Conservation (phyloP, 345 rosid species). For the Sonneratia alba region DNA sequence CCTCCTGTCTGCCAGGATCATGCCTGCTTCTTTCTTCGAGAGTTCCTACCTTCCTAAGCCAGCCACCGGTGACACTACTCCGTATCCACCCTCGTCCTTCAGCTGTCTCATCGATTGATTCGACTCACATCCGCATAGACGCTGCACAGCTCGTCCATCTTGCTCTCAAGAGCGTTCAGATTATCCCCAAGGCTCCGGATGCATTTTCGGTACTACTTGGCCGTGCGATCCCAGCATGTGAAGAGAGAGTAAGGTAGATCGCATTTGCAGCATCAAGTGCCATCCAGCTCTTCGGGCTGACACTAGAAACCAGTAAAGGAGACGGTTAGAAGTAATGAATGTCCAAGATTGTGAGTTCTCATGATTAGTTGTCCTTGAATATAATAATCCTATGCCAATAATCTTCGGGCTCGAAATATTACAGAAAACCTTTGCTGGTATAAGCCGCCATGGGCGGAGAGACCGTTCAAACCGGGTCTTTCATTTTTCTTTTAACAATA, state of each 20-base stretch:
- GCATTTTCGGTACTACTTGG: neutral
- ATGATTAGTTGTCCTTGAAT: no score
- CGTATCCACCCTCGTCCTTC: neutral
- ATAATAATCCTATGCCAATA: no score
- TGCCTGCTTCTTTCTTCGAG: neutral
- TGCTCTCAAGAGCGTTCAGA: neutral
- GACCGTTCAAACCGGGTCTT: no score
- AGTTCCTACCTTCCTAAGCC: neutral
- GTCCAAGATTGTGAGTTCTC: no score
- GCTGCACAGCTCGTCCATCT: neutral
- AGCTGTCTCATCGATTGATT: neutral
- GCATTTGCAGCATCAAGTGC: neutral
- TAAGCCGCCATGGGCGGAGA: no score
- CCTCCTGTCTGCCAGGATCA: neutral
- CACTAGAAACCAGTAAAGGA: no score
- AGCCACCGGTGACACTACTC: neutral
- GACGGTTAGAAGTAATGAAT: no score
- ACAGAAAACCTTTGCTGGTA: no score
- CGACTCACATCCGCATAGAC: neutral
- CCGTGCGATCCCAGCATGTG: conserved; percentile 5
- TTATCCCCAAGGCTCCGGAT: neutral
- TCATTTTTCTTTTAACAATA: no score
- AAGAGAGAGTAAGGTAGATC: neutral
- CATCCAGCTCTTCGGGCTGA: no score
- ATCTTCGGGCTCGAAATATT: no score